phyloP scores from a whole-genome alignment of 2,329 filamentous ascomycete species.

The Penicillium oxalicum region DNA sequence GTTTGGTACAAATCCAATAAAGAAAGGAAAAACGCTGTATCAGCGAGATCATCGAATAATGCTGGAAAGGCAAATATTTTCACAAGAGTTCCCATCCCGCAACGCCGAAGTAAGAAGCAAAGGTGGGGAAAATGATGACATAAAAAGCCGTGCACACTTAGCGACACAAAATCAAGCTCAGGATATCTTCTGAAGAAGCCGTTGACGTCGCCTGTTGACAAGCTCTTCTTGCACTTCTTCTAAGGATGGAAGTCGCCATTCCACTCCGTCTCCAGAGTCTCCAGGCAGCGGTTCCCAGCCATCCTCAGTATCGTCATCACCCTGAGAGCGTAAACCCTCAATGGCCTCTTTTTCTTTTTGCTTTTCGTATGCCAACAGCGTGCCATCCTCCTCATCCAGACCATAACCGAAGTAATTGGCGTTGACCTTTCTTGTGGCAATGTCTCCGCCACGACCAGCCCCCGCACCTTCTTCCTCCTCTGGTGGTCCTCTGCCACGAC shows the following conservation, averaged over 20 bases:
- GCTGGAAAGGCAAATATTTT: constrained; percentile 10
- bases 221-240: constrained; percentile 95
- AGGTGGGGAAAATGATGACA: constrained; percentile 9
- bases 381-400: constrained; percentile 82
- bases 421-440: constrained; percentile 65
- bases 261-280: constrained; percentile 73
- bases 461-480: constrained; percentile 65
- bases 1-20: too few species aligned
- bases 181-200: constrained; percentile 73
- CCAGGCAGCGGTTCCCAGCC: constrained; percentile 85
- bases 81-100: constrained; percentile 14
- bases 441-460: constrained; percentile 35
- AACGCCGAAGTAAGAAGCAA: constrained; percentile 16
- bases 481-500: constrained; percentile 56
- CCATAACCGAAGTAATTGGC: constrained; percentile 96
- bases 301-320: constrained; percentile 54
- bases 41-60: constrained; percentile 1
- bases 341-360: constrained; percentile 77
- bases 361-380: constrained; percentile 71
- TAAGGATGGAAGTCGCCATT: constrained; percentile 76
- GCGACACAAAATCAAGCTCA: constrained; percentile 21
- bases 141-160: constrained; percentile 1
- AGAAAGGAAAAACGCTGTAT: too few species aligned
- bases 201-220: constrained; percentile 75
- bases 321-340: constrained; percentile 58